A percentile compares a stretch with the other conserved stretches of the same genome.
Conservation (phyloP, 164 flowering plant genomes). For the Stephania japonica region DNA sequence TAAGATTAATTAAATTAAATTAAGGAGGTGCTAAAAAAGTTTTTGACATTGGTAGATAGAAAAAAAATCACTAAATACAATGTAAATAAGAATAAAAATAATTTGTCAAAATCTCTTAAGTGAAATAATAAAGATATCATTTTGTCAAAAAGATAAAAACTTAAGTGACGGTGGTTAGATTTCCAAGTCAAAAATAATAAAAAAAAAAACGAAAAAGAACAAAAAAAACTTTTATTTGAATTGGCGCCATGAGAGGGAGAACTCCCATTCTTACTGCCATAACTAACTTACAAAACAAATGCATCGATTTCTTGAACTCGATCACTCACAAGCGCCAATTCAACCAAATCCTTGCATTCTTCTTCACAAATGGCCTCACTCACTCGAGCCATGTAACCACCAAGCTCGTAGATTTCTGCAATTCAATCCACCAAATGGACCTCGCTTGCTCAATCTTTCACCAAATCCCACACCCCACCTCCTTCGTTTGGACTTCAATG, state of each 20-base stretch:
- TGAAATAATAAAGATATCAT: no score
- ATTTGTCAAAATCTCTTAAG: no score
- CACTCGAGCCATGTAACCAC: conserved; percentile 14
- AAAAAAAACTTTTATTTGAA: not conserved
- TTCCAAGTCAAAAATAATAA: no score
- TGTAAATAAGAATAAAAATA: no score
- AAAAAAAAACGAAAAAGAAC: not conserved
- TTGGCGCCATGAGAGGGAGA: conserved; percentile 5
- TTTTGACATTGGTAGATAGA: no score
- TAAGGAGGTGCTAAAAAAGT: no score
- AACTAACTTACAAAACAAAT: conserved; percentile 35
- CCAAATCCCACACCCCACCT: conserved; percentile 18
- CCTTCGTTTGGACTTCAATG: conserved; percentile 23
- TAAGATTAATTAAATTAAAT: no score
- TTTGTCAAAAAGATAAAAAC: no score
- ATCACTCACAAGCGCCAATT: conserved; percentile 11
- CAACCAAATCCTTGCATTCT: conserved; percentile 18
- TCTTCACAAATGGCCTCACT: conserved; percentile 17
- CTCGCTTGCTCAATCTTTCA: conserved; percentile 14
- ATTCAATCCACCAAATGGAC: conserved; percentile 9
- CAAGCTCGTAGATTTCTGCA: conserved; percentile 22
- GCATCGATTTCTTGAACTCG: conserved; percentile 34
- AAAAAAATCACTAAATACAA: no score
- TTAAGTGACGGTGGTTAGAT: no score
- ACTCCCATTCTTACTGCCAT: not conserved